A percentile compares a stretch with the other conserved stretches of the same genome.
Conservation (phyloP, 2,329 filamentous ascomycete genomes). For the Westerdykella sp. region DNA sequence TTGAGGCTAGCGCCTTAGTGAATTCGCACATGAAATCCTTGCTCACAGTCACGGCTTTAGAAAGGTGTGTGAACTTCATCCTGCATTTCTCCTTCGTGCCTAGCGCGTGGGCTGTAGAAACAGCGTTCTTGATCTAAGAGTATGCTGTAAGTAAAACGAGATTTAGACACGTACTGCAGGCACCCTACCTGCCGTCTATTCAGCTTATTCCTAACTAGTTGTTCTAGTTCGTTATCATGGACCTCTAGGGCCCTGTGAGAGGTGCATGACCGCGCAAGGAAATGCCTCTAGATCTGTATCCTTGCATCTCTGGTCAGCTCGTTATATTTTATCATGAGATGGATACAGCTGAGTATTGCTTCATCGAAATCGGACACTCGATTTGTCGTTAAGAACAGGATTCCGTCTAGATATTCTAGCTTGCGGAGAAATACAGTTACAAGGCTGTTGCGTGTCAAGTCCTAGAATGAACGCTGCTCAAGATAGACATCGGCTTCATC, state of each 20-base stretch:
- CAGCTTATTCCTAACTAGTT: conserved; percentile 7
- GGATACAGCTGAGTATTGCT: conserved; percentile 31
- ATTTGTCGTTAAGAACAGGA: conserved; percentile 34
- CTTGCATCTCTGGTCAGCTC: conserved; percentile 5
- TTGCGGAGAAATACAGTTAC: conserved; percentile 18
- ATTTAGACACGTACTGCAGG: conserved; percentile 1
- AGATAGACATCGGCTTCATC: conserved; percentile 38
- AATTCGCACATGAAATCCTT: too few species aligned
- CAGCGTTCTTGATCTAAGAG: too few species aligned
- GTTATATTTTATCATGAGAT: conserved; percentile 13
- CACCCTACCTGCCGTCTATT: conserved; percentile 4
- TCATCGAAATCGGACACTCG: conserved; percentile 27
- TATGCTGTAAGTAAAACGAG: conserved; percentile 2
- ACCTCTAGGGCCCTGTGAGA: conserved; percentile 2
- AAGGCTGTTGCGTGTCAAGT: conserved; percentile 29
- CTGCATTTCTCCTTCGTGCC: too few species aligned
- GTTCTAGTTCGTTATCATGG: conserved; percentile 4
- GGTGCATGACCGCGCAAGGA: conserved; percentile 2
- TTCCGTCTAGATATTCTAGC: conserved; percentile 16
- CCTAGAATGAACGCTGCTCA: conserved; percentile 22
- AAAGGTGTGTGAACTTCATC: too few species aligned
- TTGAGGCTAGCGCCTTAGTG: too few species aligned
- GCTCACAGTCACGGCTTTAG: too few species aligned
- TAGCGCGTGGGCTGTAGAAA: too few species aligned
- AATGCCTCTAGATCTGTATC: conserved; percentile 6